These are phyloP conservation scores for Xylariaceae sp. DNA, from an alignment of 2,329 filamentous ascomycete species.

Conservation along the genomic window DNA sequence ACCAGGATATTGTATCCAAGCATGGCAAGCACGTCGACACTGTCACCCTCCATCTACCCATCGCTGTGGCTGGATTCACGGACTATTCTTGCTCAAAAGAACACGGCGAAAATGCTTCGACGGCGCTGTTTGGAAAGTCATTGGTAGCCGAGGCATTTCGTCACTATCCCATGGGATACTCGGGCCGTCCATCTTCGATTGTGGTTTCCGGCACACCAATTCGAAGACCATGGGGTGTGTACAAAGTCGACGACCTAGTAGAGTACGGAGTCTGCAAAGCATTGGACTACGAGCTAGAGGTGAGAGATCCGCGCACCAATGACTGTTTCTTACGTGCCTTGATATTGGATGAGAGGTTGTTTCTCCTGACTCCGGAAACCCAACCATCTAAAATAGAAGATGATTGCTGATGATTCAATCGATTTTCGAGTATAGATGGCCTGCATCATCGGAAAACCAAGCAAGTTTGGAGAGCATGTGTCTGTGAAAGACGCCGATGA, in stretches of 20 bases:
- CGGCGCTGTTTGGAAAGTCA: constrained; percentile 26
- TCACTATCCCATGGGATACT: constrained; percentile 21
- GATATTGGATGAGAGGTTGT: background rate
- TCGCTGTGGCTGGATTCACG: constrained; percentile 51
- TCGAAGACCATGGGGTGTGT: constrained; percentile 23
- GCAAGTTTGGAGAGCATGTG: constrained; percentile 34
- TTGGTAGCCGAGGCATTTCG: constrained; percentile 20
- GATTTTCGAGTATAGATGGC: constrained; percentile 29
- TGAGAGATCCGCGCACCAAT: background rate
- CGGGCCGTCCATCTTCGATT: constrained; percentile 21
- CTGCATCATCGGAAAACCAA: constrained; percentile 40
- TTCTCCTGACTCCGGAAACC: background rate
- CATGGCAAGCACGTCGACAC: constrained; percentile 33
- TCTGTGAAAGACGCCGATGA: constrained; percentile 45
- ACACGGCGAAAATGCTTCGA: constrained; percentile 46
- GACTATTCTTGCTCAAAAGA: constrained; percentile 53
- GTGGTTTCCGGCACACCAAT: constrained; percentile 27
- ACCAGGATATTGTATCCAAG: constrained; percentile 19
- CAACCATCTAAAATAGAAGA: background rate
- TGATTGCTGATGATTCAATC: background rate
- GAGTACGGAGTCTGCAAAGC: constrained; percentile 27
- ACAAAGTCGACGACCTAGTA: constrained; percentile 17
- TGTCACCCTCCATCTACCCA: constrained; percentile 48
- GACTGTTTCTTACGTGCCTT: background rate
- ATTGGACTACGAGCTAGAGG: constrained; percentile 42